Conservation (phyloP, 2,329 filamentous ascomycete genomes). For the Fusarium napiforme region DNA sequence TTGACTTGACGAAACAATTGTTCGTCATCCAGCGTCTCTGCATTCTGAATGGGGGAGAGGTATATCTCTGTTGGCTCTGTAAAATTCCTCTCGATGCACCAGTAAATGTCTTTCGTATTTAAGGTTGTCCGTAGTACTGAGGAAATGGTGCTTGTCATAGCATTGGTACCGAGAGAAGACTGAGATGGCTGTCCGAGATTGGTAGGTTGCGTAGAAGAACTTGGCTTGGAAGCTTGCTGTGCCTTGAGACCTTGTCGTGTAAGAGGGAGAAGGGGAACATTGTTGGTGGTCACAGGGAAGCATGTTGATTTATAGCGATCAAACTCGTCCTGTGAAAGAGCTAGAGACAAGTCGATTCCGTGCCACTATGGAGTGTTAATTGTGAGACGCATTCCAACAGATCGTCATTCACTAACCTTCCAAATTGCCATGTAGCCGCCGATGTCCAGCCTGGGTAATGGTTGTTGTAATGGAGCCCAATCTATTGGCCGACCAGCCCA, state of each 20-base stretch:
- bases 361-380: neutral
- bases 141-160: fast-evolving
- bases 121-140: fast-evolving
- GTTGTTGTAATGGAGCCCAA: fast-evolving
- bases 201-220: fast-evolving
- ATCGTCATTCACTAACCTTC: neutral
- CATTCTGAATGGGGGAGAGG: fast-evolving
- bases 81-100: neutral
- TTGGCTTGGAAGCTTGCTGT: fast-evolving
- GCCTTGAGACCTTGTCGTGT: neutral
- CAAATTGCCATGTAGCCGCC: fast-evolving
- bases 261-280: neutral
- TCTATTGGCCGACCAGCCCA: neutral
- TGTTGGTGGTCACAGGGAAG: neutral
- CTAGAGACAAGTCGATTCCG: no score
- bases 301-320: neutral
- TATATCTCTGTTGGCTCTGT: neutral
- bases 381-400: no score
- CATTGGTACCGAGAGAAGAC: fast-evolving
- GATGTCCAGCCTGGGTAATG: fast-evolving
- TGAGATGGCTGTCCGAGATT: neutral
- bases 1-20: fast-evolving
- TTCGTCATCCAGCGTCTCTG: neutral
- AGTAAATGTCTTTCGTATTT: neutral
- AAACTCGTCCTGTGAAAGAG: fast-evolving